Base-by-base conservation (phyloP, 2,329 filamentous ascomycete genomes). In the Xylariaceae sp. region DNA sequence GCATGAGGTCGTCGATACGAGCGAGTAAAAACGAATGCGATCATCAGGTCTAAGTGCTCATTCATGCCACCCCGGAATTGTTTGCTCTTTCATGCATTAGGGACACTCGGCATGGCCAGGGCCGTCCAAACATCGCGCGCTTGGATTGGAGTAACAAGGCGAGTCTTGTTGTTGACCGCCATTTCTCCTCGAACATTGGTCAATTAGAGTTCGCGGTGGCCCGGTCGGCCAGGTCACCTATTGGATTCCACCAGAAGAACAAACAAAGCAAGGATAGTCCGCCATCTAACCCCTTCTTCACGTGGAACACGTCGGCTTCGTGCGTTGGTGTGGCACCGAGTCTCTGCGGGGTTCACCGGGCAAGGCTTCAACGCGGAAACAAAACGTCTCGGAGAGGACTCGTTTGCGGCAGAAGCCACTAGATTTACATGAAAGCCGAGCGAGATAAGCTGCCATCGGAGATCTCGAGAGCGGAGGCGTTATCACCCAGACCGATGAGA, bases 151-250 rank as follows among this genome's bases (percentile, higher is more conserved):
- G 30, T 19, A n/a, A 47, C 37, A 16, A 51, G 32, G 47, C 43
- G 19, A 49, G 32, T 46, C 34, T 5, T 21, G 21, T 51, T 36
- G 50, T 51, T 58, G 53, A 58, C 53, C 53, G 56, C 56, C n/a
- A 51, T 32, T 58, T 45, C 18, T 7, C 15, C 43, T 19, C 12
- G 36, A 13, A 30, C 30, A 44, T 49, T 34, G 4, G n/a, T 26
- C 18, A 15, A 12, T 21, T 43, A 37, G n/a, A 37, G 18, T 34
- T 56, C 32, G 41, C 16, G 48, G 54, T 49, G n/a, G 19, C 51
- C 21, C 18, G 44, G 22, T 30, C 30, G 29, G n/a, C 8, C 15
- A 30, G 18, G 18, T 42, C 13, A 8, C 41, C 46, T 8, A 50
- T 41, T 47, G 18, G 46, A 26, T 29, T 30, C 34, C 36, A 3